Evolutionary conservation across 495 filamentous ascomycete species (phyloP).

Genomic region (Umbilicaria muhlenbergii): DNA sequence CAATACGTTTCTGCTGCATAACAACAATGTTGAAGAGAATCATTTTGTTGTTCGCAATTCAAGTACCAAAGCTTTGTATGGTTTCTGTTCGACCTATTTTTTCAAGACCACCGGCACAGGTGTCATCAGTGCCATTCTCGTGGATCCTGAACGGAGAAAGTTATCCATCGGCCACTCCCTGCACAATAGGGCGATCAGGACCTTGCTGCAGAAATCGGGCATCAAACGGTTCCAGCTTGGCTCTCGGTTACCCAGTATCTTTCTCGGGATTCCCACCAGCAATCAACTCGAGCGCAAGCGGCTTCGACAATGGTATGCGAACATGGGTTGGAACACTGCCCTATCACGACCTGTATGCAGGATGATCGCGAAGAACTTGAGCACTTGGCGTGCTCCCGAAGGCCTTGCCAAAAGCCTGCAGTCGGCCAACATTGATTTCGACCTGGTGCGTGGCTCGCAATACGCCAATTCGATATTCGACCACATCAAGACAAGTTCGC

Average conservation of each 20-base stretch:
- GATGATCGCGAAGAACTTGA: conserved; percentile 47
- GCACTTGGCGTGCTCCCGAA: conserved; percentile 59
- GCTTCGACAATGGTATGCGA: conserved; percentile 38
- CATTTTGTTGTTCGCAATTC: conserved; percentile 88
- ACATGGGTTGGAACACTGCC: conserved; percentile 52
- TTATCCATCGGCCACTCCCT: conserved; percentile 76
- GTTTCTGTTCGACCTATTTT: conserved; percentile 78
- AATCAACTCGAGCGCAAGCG: conserved; percentile 43
- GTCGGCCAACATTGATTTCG: conserved; percentile 51
- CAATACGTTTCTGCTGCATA: conserved; percentile 56
- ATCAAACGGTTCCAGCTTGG: conserved; percentile 68
- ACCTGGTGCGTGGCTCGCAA: conserved; percentile 67
- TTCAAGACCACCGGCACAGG: conserved; percentile 52
- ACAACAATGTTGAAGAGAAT: conserved; percentile 51
- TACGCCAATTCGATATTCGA: conserved; percentile 59
- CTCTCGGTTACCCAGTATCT: conserved; percentile 60
- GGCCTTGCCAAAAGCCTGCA: conserved; percentile 55
- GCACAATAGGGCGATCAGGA: conserved; percentile 64
- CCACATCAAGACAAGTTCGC: conserved; percentile 57
- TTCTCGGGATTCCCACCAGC: conserved; percentile 53
- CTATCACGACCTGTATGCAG: conserved; percentile 48
- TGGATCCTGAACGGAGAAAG: conserved; percentile 68
- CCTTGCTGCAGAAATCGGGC: conserved; percentile 47
- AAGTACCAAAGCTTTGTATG: conserved; percentile 72
- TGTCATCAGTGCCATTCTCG: conserved; percentile 68